These are phyloP conservation scores for Epichloe baconii DNA, from an alignment of 2,329 filamentous ascomycete species.

Conservation along the genomic window DNA sequence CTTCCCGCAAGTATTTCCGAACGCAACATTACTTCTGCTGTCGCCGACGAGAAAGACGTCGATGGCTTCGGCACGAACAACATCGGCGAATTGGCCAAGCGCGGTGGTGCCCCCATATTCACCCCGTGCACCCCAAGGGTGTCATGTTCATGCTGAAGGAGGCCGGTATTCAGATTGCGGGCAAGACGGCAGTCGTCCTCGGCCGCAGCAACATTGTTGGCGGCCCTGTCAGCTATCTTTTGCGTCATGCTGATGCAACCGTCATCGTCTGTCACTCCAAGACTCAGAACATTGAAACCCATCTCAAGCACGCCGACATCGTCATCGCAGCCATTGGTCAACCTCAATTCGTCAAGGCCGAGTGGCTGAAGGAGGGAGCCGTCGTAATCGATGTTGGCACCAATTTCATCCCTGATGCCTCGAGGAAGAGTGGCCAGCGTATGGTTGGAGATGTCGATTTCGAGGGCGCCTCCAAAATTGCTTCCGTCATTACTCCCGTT, in stretches of 20 bases:
- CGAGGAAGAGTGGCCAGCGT: slow-evolving; percentile 83
- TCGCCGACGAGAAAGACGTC: slow-evolving; percentile 90
- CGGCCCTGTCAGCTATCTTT: slow-evolving; percentile 87
- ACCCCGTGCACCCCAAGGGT: slow-evolving; percentile 89
- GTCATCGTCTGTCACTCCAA: slow-evolving; percentile 93
- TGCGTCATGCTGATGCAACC: slow-evolving; percentile 92
- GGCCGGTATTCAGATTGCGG: slow-evolving; percentile 67
- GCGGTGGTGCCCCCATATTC: slow-evolving; percentile 79
- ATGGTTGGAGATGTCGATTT: slow-evolving; percentile 94
- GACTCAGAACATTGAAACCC: slow-evolving; percentile 57
- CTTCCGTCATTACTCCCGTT: slow-evolving; percentile 88
- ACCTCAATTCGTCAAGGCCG: slow-evolving; percentile 78
- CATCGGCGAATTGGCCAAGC: slow-evolving; percentile 94
- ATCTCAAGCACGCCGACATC: slow-evolving; percentile 77
- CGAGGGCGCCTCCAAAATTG: slow-evolving; percentile 69
- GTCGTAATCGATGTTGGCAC: slow-evolving; percentile 97
- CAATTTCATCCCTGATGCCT: slow-evolving; percentile 81
- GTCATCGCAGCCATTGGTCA: slow-evolving; percentile 86
- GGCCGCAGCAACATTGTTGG: slow-evolving; percentile 96
- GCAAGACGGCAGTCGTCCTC: slow-evolving; percentile 89
- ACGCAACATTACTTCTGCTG: slow-evolving; percentile 77
- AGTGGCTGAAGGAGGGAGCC: slow-evolving; percentile 89
- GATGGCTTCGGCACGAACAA: slow-evolving; percentile 91
- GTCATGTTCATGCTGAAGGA: slow-evolving; percentile 87
- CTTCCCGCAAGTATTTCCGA: slow-evolving; percentile 83